Evolutionary conservation across 257 asterid species (phyloP), one percentile per base, ranked within the genome.

Genomic region (Paraleonurus japonicus): DNA sequence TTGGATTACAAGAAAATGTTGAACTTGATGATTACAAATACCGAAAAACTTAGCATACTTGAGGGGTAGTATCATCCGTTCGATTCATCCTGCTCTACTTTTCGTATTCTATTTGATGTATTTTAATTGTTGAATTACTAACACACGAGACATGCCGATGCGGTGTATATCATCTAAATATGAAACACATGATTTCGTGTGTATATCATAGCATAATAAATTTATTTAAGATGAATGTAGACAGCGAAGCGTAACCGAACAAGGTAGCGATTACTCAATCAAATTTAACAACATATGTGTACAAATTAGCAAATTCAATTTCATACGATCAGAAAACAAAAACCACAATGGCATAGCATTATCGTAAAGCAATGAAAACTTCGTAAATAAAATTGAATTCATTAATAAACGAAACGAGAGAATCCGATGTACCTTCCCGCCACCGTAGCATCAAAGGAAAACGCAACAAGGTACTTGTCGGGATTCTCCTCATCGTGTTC

Each of bases 371-470:
- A 61, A 7, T 12, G n/a, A 4, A 58, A 26, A 63, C 8, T 5
- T 22, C 28, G 5, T 3, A 28, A 69, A 3, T n/a, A 69, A 67
- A 15, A 12, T 43, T 4, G 1, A 3, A 27, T 26, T 28, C 60
- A 16, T 19, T 1, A 76, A 51, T 12, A 50, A 50, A 20, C 55
- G 7, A 28, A 13, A 30, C 8, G n/a, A 62, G 7, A 26, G 67
- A 65, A 59, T 17, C 16, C 12, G 30, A 15, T 11, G 8, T 79
- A 95, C 99, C 99, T 88, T 69, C 97, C 98, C 15, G 92, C 78
- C 32, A 85, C 90, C 2, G 98, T 84, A 54, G 99, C 99, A 70
- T 95, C 99, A 76, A 95, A 95, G 0, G 96, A 90, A 79, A 92
- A 95, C 8, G 20, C 4, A 17, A 71, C 16, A 24, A 62, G 96